These are phyloP conservation scores for Tuber indicum DNA, from an alignment of 495 filamentous ascomycete species.

Conservation along the genomic window DNA sequence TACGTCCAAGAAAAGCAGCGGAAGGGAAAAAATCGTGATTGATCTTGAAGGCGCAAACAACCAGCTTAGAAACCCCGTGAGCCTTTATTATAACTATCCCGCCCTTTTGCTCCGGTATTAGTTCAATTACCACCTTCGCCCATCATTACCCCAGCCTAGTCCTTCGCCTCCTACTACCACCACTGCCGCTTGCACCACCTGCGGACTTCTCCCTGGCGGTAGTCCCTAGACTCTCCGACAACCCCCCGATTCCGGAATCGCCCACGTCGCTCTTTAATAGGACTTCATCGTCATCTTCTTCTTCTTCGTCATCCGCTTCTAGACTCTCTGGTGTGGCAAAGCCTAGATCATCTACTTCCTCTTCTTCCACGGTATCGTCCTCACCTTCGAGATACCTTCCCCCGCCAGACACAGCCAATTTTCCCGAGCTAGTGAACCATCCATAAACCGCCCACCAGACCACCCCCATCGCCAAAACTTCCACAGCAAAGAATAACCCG, in stretches of 20 bases:
- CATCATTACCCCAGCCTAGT: conserved; percentile 8
- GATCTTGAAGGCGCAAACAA: neutral
- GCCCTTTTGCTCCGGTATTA: neutral
- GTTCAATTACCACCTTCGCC: conserved; percentile 2
- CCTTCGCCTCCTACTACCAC: conserved; percentile 20
- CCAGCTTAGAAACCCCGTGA: neutral
- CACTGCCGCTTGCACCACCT: conserved; percentile 7
- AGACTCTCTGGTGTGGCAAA: conserved; percentile 45
- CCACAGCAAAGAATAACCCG: conserved; percentile 64
- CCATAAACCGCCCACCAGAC: conserved; percentile 40
- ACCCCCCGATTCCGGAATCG: conserved; percentile 48
- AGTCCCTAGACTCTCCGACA: conserved; percentile 31
- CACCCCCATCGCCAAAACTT: conserved; percentile 47
- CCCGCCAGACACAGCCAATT: neutral
- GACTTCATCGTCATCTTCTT: conserved; percentile 19
- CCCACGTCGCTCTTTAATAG: conserved; percentile 24
- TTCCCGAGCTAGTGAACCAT: conserved; percentile 15
- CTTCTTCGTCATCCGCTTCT: conserved; percentile 41
- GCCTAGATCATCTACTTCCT: conserved; percentile 24
- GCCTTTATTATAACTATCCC: neutral
- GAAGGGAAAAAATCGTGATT: neutral
- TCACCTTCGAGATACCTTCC: neutral
- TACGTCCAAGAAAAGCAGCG: neutral
- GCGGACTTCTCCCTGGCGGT: conserved; percentile 10
- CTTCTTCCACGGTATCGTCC: neutral